Percentiles rank a stretch among this genome's conserved stretches.
These are phyloP conservation scores for Boletus huronensis DNA, from an alignment of 768 basidiomycete species.

Conservation along the genomic window DNA sequence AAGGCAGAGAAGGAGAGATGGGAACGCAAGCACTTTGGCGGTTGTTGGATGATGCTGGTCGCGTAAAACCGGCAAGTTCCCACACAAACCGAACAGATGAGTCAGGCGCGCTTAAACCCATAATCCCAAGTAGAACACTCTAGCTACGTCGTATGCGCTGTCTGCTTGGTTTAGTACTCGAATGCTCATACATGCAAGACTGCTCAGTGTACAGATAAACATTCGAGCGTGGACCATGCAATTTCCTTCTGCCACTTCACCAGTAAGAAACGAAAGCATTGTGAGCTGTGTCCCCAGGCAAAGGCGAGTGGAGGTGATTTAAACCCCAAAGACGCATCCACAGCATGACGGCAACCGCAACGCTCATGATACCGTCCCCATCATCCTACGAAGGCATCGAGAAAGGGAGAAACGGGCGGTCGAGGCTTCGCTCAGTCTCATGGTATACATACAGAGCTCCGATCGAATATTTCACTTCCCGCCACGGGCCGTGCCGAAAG, in stretches of 20 bases:
- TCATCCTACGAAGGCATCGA: background rate
- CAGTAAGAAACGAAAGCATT: slow-evolving; percentile 79
- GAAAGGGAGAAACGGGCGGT: background rate
- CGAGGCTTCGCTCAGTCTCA: background rate
- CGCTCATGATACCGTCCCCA: background rate
- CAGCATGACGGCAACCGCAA: background rate
- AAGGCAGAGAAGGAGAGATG: slow-evolving; percentile 6
- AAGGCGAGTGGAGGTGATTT: slow-evolving; percentile 51
- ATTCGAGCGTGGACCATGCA: slow-evolving; percentile 78
- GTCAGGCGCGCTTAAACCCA: background rate
- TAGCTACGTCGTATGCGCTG: slow-evolving; percentile 29
- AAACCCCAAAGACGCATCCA: background rate
- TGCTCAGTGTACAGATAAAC: slow-evolving; percentile 41
- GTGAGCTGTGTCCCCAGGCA: slow-evolving; percentile 75
- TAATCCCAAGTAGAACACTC: too few relatives aligned
- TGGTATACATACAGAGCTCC: slow-evolving; percentile 11
- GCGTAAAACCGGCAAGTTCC: slow-evolving; percentile 26
- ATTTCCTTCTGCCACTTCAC: slow-evolving; percentile 62
- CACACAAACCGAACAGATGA: slow-evolving; percentile 16
- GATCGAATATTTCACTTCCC: slow-evolving; percentile 23
- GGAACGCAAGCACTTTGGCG: background rate
- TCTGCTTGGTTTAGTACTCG: slow-evolving; percentile 73
- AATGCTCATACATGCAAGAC: slow-evolving; percentile 49
- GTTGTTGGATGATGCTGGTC: slow-evolving; percentile 2
- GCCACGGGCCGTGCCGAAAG: slow-evolving; percentile 19